Base-by-base conservation (phyloP, 176 grass and related monocot species). In the Poa pratensis region DNA sequence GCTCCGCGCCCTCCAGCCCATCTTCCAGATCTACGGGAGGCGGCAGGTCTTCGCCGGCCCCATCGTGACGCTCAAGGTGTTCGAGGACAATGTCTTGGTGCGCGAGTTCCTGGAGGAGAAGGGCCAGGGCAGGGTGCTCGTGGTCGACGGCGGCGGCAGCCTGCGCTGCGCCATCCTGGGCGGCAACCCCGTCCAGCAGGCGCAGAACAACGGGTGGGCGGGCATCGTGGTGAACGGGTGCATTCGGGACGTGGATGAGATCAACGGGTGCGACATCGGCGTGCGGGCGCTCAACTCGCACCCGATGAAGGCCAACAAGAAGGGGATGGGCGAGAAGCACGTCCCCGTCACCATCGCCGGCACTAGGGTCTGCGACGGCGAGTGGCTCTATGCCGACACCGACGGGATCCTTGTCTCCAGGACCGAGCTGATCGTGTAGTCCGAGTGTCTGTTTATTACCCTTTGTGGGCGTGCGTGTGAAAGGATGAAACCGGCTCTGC, bases 181-280 rank as follows among this genome's bases (percentile, higher is more conserved):
- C 0, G 95, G 95, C 34, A 97, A 97, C 86, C 95, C 89, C 0
- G 95, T 88, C 74, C 92, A 94, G 79, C 90, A 91, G 62, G 92
- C 95, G 3, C 95, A 94, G 82, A 94, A 92, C 65, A 97, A 93
- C 19, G 92, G 90, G 3, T 97, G 95, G 92, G 95, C 89, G 0
- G 95, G 92, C n/a, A 93, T 94, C 7, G 17, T 97, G 0, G 90
- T 97, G 13, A 97, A 97, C 6, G 92, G 92, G 13, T 97, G 95
- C 90, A 94, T 97, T 51, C 92, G 92, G 43, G 95, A 97, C 10
- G 88, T 84, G 0, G 95, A 97, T n/a, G 95, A 97, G 86, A 97
- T 94, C 77, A 93, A 97, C 3, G 95, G 92, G 1, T 97, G 95
- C 5, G 95, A 94, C 55, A 91, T 97, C 14, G 95, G 95, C 5